Evolutionary conservation across 1,139 yeast genomes (phyloP).

Genomic region (Zygosaccharomyces pseudobailii): DNA sequence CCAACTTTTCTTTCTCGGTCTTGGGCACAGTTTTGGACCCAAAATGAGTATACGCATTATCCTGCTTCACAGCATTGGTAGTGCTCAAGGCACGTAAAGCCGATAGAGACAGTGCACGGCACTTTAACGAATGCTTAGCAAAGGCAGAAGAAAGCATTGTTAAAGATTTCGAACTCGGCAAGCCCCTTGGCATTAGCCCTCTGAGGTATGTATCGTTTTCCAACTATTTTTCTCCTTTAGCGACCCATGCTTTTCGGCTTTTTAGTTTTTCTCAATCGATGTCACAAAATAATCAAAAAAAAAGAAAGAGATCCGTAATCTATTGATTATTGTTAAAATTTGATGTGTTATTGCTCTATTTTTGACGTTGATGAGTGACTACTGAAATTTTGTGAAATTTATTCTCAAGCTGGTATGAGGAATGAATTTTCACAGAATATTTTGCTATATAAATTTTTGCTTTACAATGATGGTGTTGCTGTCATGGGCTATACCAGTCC

Average conservation of each 20-base stretch:
- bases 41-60: slow-evolving; percentile 59
- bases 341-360: no score
- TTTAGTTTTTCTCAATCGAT: background rate
- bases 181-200: background rate
- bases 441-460: slow-evolving; percentile 3
- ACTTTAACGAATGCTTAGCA: background rate
- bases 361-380: no score
- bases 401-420: background rate
- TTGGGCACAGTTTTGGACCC: slow-evolving; percentile 84
- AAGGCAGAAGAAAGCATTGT: slow-evolving; percentile 1
- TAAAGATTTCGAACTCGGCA: background rate
- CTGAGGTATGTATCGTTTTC: background rate
- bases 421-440: background rate
- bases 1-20: slow-evolving; percentile 79
- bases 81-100: slow-evolving; percentile 6
- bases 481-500: slow-evolving; percentile 6
- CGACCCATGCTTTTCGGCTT: background rate
- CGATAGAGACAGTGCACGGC: background rate
- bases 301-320: background rate
- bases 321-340: no score
- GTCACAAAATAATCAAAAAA: slow-evolving; percentile 2
- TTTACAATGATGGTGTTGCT: background rate
- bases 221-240: background rate
- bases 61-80: slow-evolving; percentile 3
- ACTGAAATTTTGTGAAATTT: background rate